A percentile compares a stretch with the other conserved stretches of the same genome.
Conservation (phyloP, 768 basidiomycete genomes). For the Leccinum longicurvipes region DNA sequence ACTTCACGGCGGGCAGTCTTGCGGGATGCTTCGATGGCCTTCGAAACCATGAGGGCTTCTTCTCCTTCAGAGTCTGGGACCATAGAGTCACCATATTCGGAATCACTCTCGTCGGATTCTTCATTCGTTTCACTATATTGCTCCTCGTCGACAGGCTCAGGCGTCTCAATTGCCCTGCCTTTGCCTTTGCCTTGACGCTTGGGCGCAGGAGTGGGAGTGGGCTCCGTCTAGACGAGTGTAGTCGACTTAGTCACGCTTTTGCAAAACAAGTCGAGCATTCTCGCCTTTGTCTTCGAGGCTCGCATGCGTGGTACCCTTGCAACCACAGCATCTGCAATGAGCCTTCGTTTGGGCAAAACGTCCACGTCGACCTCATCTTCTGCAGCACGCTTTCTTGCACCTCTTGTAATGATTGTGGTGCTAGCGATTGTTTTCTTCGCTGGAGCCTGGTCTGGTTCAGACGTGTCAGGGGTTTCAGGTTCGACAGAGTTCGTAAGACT, state of each 20-base stretch:
- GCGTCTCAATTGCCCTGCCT: constrained; percentile 22
- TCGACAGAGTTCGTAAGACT: constrained; percentile 45
- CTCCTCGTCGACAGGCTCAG: constrained; percentile 31
- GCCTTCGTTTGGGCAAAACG: constrained; percentile 33
- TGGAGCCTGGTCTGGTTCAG: constrained; percentile 31
- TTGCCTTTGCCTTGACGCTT: constrained; percentile 17
- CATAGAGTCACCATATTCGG: constrained; percentile 48
- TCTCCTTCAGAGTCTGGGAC: constrained; percentile 34
- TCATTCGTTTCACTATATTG: constrained; percentile 41
- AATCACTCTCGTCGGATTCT: constrained; percentile 54
- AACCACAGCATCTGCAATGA: constrained; percentile 26
- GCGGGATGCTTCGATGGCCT: constrained; percentile 56
- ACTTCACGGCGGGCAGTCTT: constrained; percentile 31
- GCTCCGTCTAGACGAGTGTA: constrained; percentile 9
- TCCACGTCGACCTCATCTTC: constrained; percentile 30
- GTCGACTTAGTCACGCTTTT: constrained; percentile 14
- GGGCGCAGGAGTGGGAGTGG: not conserved
- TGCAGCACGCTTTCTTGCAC: constrained; percentile 32
- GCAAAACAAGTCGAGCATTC: constrained; percentile 6
- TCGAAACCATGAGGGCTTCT: constrained; percentile 48
- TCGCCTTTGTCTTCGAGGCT: constrained; percentile 24
- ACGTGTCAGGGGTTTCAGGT: constrained; percentile 53
- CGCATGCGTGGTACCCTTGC: constrained; percentile 11
- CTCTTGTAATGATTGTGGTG: constrained; percentile 8
- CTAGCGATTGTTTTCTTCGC: constrained; percentile 1